Base-by-base conservation (phyloP, 495 filamentous ascomycete species). In the Corynascus novoguineensis region DNA sequence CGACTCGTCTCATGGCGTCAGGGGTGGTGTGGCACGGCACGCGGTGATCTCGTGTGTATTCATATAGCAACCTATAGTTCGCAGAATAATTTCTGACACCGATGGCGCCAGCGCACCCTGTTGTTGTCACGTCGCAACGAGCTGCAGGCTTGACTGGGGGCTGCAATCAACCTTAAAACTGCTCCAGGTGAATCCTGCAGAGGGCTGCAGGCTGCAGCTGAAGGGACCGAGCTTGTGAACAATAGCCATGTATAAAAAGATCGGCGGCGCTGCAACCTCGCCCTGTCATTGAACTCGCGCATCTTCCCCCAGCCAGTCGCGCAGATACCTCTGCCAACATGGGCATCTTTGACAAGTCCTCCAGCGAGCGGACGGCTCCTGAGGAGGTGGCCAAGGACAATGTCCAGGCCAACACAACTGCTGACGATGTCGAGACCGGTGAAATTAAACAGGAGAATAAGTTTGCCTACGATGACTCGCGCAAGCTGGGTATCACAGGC, bases 401-500 rank as follows among this genome's bases (percentile, higher is more conserved):
- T 41, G 50, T 46, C 14, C 35, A 50, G 17, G n/a, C 40, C 5
- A 41, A 41, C 7, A 21, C 46, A 19, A 1, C 42, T 0, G 32
- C 29, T 4, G 40, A 32, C 45, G 52, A 64, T 17, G 41, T 51
- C 28, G 55, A 60, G 34, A 57, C 60, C 52, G 64, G 66, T 48
- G 66, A 67, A 46, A 9, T 69, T 28, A 35, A 64, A 53, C 51
- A 64, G 35, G 62, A 59, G 28, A 63, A 80, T 56, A 74, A 72
- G 37, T 81, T 75, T 41, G 68, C 67, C n/a, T 78, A 73, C 55
- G 67, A 69, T 22, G 76, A 80, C 17, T 73, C 71, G 34, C 67
- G 74, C 49, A 79, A 80, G 63, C 65, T 81, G 19, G 79, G 78
- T 27, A 64, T 79, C 44, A 75, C 73, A 3, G 75, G 77, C n/a